phyloP scores from a whole-genome alignment of 495 filamentous ascomycete species.

The Neurospora hispaniola region DNA sequence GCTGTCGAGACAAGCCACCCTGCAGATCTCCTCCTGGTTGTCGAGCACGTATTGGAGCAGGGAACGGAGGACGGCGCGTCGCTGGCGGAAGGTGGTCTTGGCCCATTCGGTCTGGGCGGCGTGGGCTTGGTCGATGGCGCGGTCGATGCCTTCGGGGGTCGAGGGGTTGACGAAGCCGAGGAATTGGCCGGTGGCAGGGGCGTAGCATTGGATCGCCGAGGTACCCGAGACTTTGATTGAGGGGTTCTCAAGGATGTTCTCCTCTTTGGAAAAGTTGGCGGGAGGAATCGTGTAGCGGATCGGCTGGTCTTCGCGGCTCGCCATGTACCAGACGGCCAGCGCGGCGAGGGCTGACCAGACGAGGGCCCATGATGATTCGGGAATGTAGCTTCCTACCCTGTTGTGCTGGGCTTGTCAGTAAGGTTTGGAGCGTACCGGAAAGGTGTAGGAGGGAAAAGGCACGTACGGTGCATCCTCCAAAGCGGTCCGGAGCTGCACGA shows the following conservation, averaged over 20 bases:
- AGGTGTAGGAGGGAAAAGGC: not conserved
- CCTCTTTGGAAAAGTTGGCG: slow-evolving; percentile 34
- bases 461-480: slow-evolving; percentile 6
- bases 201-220: slow-evolving; percentile 72
- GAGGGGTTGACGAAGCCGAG: slow-evolving; percentile 73
- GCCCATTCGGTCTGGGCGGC: slow-evolving; percentile 75
- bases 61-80: slow-evolving; percentile 70
- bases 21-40: slow-evolving; percentile 80
- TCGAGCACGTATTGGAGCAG: slow-evolving; percentile 77
- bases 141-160: slow-evolving; percentile 69
- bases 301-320: slow-evolving; percentile 21
- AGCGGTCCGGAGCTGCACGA: slow-evolving; percentile 13
- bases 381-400: not conserved
- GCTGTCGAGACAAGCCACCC: slow-evolving; percentile 84
- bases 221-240: slow-evolving; percentile 44
- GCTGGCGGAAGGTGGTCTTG: slow-evolving; percentile 62
- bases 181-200: slow-evolving; percentile 75
- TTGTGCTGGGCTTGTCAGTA: too few relatives aligned
- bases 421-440: too few relatives aligned
- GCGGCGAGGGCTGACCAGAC: slow-evolving; percentile 19
- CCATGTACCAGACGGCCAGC: slow-evolving; percentile 20
- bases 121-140: slow-evolving; percentile 61
- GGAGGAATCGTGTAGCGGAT: slow-evolving; percentile 29
- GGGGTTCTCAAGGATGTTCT: slow-evolving; percentile 53
- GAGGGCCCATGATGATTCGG: slow-evolving; percentile 7